A percentile compares a stretch with the other conserved stretches of the same genome.
Evolutionary conservation across 441 rosid species (phyloP).

Genomic region (Breynia disticha): DNA sequence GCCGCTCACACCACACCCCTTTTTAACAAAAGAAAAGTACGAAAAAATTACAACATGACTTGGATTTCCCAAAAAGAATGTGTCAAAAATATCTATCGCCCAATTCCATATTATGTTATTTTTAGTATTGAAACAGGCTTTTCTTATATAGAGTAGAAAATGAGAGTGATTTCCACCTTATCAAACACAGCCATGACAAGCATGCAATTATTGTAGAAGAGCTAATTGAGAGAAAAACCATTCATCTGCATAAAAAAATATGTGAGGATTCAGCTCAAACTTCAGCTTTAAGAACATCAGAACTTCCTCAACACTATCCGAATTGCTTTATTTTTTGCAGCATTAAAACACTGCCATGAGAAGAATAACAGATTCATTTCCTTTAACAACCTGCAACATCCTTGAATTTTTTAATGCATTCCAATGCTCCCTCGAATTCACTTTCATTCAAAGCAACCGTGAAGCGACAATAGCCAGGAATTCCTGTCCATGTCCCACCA

Average conservation of each 20-base stretch:
- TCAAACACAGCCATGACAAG: too few relatives aligned
- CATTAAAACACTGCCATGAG: conserved; percentile 1
- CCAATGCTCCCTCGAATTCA: conserved; percentile 66
- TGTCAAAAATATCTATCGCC: too few relatives aligned
- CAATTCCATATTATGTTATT: too few relatives aligned
- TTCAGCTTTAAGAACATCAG: background rate
- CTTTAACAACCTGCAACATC: conserved; percentile 22
- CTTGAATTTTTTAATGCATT: conserved; percentile 49
- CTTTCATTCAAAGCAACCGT: conserved; percentile 57
- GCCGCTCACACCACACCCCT: too few relatives aligned
- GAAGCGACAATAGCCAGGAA: conserved; percentile 88
- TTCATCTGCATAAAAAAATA: too few relatives aligned
- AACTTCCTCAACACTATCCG: background rate
- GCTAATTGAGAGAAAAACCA: too few relatives aligned
- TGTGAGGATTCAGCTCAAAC: background rate
- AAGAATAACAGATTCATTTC: background rate
- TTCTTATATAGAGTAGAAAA: background rate
- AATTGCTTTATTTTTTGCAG: conserved; percentile 6
- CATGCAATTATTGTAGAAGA: too few relatives aligned
- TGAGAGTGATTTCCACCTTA: too few relatives aligned
- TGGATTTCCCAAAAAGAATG: too few relatives aligned
- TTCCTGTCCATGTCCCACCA: conserved; percentile 75
- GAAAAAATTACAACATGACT: too few relatives aligned
- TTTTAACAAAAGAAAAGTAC: too few relatives aligned
- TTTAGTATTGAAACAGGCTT: too few relatives aligned